phyloP scores from a whole-genome alignment of 768 basidiomycete genomes.

The Porpolomopsis calyptriformis region DNA sequence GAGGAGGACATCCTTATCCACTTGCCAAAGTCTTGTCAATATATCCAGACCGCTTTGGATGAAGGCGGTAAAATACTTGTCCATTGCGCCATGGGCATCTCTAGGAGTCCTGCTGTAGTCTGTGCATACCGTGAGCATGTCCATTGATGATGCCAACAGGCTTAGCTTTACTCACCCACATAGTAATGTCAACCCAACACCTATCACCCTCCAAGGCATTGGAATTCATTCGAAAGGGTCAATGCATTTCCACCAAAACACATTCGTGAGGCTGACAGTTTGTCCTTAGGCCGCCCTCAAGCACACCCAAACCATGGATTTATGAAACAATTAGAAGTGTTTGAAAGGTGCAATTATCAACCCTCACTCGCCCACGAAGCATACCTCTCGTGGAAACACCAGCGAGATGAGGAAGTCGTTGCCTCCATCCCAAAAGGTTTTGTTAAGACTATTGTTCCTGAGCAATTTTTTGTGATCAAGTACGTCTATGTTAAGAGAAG shows the following conservation, averaged over 20 bases:
- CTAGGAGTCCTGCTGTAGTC: constrained; percentile 52
- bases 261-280: constrained; percentile 9
- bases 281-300: constrained; percentile 25
- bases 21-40: constrained; percentile 45
- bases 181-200: constrained; percentile 42
- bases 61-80: constrained; percentile 50
- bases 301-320: constrained; percentile 45
- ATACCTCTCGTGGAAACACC: constrained; percentile 53
- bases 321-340: constrained; percentile 46
- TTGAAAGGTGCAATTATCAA: constrained; percentile 39
- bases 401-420: constrained; percentile 42
- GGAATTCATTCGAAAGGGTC: constrained; percentile 40
- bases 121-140: constrained; percentile 41
- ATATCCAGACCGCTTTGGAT: constrained; percentile 50
- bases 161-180: background rate
- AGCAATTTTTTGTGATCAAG: constrained; percentile 35
- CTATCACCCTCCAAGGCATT: constrained; percentile 36
- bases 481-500: too few relatives aligned
- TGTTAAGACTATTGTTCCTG: constrained; percentile 39
- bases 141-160: background rate
- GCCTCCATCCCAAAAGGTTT: constrained; percentile 44
- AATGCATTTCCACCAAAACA: background rate
- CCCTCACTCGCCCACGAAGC: constrained; percentile 30
- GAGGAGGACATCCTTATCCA: constrained; percentile 53
- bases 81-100: constrained; percentile 67